These are phyloP conservation scores for Spirogloea muscicola DNA, from an alignment of 139 green algal species.

Conservation along the genomic window DNA sequence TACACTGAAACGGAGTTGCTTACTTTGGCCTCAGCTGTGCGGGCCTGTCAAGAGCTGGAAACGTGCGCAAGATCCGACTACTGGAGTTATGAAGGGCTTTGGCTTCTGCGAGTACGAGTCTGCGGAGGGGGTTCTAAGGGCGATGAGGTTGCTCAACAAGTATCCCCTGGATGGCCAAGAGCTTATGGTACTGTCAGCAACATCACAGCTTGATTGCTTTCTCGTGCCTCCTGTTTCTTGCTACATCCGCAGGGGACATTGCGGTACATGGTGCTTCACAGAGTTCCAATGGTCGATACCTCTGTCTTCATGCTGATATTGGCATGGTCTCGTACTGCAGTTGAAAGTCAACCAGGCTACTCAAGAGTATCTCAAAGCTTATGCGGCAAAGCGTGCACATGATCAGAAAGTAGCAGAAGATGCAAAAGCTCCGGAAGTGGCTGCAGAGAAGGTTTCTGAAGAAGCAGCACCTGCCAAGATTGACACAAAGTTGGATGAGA, in stretches of 20 bases:
- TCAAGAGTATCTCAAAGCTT: slow-evolving; percentile 54
- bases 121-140: slow-evolving; percentile 56
- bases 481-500: too few species aligned
- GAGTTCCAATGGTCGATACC: not conserved
- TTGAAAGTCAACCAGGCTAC: slow-evolving; percentile 40
- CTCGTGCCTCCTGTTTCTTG: too few species aligned
- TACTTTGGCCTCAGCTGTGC: slow-evolving; percentile 61
- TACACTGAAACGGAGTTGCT: too few species aligned
- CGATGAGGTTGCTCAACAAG: slow-evolving; percentile 54
- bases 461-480: too few species aligned
- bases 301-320: not conserved
- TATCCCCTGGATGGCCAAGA: slow-evolving; percentile 71
- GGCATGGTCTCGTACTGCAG: slow-evolving; percentile 37
- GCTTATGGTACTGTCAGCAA: too few species aligned
- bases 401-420: too few species aligned
- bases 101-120: slow-evolving; percentile 83
- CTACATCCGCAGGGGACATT: too few species aligned
- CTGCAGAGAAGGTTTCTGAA: too few species aligned
- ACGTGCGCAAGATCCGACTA: slow-evolving; percentile 71
- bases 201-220: too few species aligned
- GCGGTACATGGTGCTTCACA: too few species aligned
- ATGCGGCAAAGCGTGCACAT: too few species aligned
- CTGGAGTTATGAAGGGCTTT: slow-evolving; percentile 73
- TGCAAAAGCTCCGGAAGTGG: too few species aligned
- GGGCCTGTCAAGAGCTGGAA: slow-evolving; percentile 82